phyloP scores from a whole-genome alignment of 2,329 filamentous ascomycete genomes.

The Fusarium subglutinans region DNA sequence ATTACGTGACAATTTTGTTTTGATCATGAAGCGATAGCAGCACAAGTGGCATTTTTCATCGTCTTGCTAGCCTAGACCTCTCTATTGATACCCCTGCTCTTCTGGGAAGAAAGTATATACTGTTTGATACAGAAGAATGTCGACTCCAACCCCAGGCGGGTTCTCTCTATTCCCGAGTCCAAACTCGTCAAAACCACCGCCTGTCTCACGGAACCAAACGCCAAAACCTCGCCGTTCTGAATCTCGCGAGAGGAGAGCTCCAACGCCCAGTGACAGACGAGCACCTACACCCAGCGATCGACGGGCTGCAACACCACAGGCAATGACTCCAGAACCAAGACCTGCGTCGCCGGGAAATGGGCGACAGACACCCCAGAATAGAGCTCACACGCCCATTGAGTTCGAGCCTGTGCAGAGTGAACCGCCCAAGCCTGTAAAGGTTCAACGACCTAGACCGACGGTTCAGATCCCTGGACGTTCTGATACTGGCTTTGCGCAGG shows the following conservation, averaged over 20 bases:
- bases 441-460: slow-evolving; percentile 54
- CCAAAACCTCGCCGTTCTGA: slow-evolving; percentile 51
- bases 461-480: slow-evolving; percentile 57
- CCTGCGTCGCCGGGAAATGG: slow-evolving; percentile 39
- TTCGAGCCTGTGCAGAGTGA: slow-evolving; percentile 43
- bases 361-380: slow-evolving; percentile 47
- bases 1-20: not conserved
- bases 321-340: slow-evolving; percentile 33
- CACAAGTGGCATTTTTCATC: not conserved
- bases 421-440: slow-evolving; percentile 34
- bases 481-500: slow-evolving; percentile 49
- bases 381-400: slow-evolving; percentile 48
- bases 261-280: slow-evolving; percentile 42
- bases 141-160: slow-evolving; percentile 55
- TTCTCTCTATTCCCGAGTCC: slow-evolving; percentile 68
- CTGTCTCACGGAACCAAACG: slow-evolving; percentile 51
- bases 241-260: slow-evolving; percentile 49
- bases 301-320: slow-evolving; percentile 39
- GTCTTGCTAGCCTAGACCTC: slow-evolving; percentile 8
- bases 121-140: slow-evolving; percentile 49
- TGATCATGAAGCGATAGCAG: slow-evolving; percentile 43
- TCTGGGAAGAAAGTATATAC: slow-evolving; percentile 40
- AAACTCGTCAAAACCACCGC: slow-evolving; percentile 47
- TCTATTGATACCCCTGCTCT: slow-evolving; percentile 36
- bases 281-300: slow-evolving; percentile 46